These are phyloP conservation scores for Setaria italica DNA, from an alignment of 202 grass and related monocot genomes.

Conservation along the genomic window DNA sequence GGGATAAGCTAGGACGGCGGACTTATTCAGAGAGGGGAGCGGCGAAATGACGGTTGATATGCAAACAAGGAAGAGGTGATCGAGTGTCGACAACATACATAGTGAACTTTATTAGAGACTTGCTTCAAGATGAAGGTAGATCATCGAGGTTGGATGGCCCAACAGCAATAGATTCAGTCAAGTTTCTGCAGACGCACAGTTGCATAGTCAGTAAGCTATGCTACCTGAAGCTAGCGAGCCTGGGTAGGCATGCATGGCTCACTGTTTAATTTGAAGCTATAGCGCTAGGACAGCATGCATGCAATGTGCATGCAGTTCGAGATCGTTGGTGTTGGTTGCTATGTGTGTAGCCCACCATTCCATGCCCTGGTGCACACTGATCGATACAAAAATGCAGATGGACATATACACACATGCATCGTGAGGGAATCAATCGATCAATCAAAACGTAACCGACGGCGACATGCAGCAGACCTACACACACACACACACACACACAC, in stretches of 20 bases:
- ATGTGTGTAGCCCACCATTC: not conserved
- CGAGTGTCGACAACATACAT: not conserved
- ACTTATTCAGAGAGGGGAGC: too few species aligned
- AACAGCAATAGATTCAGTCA: not conserved
- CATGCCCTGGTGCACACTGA: not conserved
- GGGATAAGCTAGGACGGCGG: too few species aligned
- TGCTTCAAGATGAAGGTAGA: too few species aligned
- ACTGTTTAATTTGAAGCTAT: not conserved
- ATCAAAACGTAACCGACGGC: not conserved
- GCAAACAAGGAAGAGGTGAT: not conserved
- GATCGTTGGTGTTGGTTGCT: not conserved
- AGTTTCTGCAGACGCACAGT: constrained; percentile 4
- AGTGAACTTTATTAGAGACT: too few species aligned
- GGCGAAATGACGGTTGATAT: too few species aligned
- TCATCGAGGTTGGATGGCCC: not conserved
- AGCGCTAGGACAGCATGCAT: not conserved
- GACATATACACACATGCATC: too few species aligned
- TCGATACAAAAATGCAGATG: not conserved
- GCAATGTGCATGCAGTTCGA: not conserved
- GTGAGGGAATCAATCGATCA: too few species aligned
- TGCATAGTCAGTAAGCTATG: not conserved
- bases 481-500: not conserved
- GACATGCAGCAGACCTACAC: not conserved
- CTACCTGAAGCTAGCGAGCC: not conserved
- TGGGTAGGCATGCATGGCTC: not conserved